Conservation (phyloP, 371 early-diverging fungal genomes). For the Batkoa obscura region DNA sequence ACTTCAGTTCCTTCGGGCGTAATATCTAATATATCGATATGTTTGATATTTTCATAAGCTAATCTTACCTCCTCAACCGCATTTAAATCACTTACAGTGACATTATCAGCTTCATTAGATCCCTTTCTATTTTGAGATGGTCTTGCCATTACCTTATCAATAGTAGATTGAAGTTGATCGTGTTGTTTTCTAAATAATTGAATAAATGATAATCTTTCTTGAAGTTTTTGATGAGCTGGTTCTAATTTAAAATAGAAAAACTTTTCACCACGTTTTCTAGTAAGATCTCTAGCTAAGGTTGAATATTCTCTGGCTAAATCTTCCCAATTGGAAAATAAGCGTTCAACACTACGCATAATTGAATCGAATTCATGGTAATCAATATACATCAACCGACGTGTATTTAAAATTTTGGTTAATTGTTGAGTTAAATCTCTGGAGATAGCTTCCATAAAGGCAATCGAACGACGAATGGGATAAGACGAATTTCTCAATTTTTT, state of each 20-base stretch:
- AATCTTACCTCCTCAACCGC: constrained; percentile 75
- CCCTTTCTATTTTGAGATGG: constrained; percentile 27
- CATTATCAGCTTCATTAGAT: constrained; percentile 19
- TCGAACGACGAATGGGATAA: constrained; percentile 85
- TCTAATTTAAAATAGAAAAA: constrained; percentile 88
- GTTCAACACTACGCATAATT: constrained; percentile 63
- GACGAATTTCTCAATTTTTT: constrained; percentile 81
- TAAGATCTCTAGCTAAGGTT: constrained; percentile 85
- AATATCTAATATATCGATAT: constrained; percentile 88
- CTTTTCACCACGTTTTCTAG: constrained; percentile 79
- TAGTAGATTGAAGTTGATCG: constrained; percentile 87
- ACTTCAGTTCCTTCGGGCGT: constrained; percentile 82
- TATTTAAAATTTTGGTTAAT: constrained; percentile 66
- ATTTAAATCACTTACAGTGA: constrained; percentile 40
- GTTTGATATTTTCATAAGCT: constrained; percentile 86
- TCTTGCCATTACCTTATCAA: constrained; percentile 74
- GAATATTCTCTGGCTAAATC: constrained; percentile 86
- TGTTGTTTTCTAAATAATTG: constrained; percentile 86
- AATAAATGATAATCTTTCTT: constrained; percentile 82
- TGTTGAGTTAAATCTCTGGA: constrained; percentile 87
- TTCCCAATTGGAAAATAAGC: constrained; percentile 88
- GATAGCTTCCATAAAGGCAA: constrained; percentile 87
- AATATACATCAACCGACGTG: constrained; percentile 84
- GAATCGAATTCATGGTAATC: constrained; percentile 71
- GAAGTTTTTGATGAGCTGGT: constrained; percentile 75